Conservation (phyloP, 805 yeast genomes). For the Ogataea kodamae region DNA sequence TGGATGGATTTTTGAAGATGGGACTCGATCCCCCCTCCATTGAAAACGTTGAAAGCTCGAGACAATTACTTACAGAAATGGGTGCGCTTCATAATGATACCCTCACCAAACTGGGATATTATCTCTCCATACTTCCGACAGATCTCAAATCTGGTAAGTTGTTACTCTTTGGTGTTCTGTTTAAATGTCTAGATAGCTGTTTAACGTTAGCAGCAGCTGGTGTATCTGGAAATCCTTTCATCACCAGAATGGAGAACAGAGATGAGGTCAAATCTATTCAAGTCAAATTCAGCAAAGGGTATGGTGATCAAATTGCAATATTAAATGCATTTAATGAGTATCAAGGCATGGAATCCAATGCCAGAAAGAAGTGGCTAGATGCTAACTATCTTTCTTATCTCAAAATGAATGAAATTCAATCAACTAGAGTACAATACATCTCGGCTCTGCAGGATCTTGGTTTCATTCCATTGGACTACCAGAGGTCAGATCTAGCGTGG, state of each 20-base stretch:
- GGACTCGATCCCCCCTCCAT: constrained; percentile 82
- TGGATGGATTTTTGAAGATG: constrained; percentile 58
- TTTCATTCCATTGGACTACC: constrained; percentile 59
- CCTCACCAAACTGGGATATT: constrained; percentile 75
- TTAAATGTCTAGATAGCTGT: constrained; percentile 75
- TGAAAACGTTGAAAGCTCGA: constrained; percentile 49
- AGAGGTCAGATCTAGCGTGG: constrained; percentile 13
- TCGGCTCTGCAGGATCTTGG: constrained; percentile 76
- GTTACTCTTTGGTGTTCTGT: constrained; percentile 72
- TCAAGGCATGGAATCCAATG: constrained; percentile 28
- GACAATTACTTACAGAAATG: constrained; percentile 52
- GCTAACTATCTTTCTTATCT: constrained; percentile 61
- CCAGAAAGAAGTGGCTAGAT: constrained; percentile 44
- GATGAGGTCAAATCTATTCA: constrained; percentile 55
- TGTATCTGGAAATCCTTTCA: constrained; percentile 72
- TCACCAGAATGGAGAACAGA: constrained; percentile 56
- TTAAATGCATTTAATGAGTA: constrained; percentile 59
- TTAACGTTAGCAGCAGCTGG: constrained; percentile 78
- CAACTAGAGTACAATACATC: constrained; percentile 67
- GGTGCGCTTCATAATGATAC: constrained; percentile 60
- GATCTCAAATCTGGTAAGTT: constrained; percentile 85
- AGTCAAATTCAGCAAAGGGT: constrained; percentile 40
- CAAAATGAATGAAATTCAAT: constrained; percentile 65
- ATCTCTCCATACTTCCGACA: constrained; percentile 77
- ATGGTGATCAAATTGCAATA: constrained; percentile 76